Base-by-base conservation (phyloP, 352 stramenopile species). In the Pythium myriotylum region DNA sequence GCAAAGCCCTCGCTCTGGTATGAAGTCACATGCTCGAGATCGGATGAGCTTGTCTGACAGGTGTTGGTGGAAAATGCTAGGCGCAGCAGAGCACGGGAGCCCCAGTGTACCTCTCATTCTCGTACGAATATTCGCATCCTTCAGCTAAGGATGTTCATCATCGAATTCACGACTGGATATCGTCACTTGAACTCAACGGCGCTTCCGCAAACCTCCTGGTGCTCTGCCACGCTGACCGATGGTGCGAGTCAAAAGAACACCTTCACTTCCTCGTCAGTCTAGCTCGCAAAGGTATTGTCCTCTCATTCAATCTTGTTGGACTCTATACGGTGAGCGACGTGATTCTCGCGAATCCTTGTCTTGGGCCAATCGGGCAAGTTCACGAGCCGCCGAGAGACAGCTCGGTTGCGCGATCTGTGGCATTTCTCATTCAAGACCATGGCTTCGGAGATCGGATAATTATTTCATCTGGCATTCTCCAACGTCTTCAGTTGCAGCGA, bases 101-200 rank as follows among this genome's bases (percentile, higher is more conserved):
- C 1, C 79, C 84, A 13, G 22, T 91, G 12, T 91, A 86, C 40
- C 62, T 92, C n/a, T 92, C 84, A 13, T 83, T 92, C 66, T 86
- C 81, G 0, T 43, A 54, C 43, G 54, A 57, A 20, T 7, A 0
- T 51, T 10, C 14, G 22, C 3, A 23, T 26, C 17, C 24, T 16
- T 27, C 19, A 5, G 20, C 2, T 6, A 32, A 20, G 12, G 3
- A 4, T 33, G 12, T 47, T 16, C 12, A 37, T 43, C 20, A 59
- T 7, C 33, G 23, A 27, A 49, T 78, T 23, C 49, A 55, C 2
- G 20, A 56, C 2, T 92, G 76, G 78, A 35, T 92, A 8, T 23
- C 41, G 12, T 35, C 47, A 2, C 52, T 93, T 2, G 19, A 83
- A 13, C 22, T 49, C 20, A 61, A 70, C 45, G 77, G 80, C 4